Evolutionary conservation across 768 basidiomycete genomes (phyloP), one percentile per base, ranked within the genome.

Genomic region (Guyanaporus albipodus): DNA sequence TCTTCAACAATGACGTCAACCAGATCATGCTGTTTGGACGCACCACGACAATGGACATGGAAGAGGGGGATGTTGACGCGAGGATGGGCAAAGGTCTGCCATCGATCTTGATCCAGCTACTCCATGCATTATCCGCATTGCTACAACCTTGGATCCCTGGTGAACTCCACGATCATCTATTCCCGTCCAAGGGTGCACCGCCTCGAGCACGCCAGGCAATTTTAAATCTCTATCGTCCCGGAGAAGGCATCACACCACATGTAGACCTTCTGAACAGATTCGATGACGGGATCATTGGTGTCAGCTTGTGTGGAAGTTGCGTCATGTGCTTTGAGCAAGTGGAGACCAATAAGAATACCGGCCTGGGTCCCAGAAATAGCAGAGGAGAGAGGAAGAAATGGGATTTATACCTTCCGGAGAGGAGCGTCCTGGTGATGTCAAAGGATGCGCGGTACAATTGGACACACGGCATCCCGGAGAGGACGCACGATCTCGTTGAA

Each of bases 11-110:
- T 21, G 53, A 67, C 34, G 71, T 79, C 38, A 89, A 95, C 59
- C 91, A 94, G 64, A 77, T 86, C 42, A 93, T 94, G 91, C 75
- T 95, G 15, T 95, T 95, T 58, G 82, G 82, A 35, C 77, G 83
- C 31, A 56, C 53, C 32, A 17, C 40, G 42, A 45, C 61, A 17
- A 38, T 18, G 8, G 53, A 46, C 14, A 46, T 33, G 23, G 42
- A 53, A 19, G 46, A 46, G 26, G 57, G 52, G 4, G 48, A 53
- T 29, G 21, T 38, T 5, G 52, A 57, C 10, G 50, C 50, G 27
- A 48, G 46, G 40, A 55, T 54, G 54, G 56, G 69, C 5, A 67
- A 68, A 27, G 75, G 78, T 21, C 70, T 91, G 21, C 87, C 88
- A 8, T 59, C 68, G 3, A 68, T 80, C 42, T 67, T 92, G 32